Percentiles rank a stretch among this genome's conserved stretches.
These are phyloP conservation scores for Globisporangium yorkense DNA, from an alignment of 352 stramenopile species.

Conservation along the genomic window DNA sequence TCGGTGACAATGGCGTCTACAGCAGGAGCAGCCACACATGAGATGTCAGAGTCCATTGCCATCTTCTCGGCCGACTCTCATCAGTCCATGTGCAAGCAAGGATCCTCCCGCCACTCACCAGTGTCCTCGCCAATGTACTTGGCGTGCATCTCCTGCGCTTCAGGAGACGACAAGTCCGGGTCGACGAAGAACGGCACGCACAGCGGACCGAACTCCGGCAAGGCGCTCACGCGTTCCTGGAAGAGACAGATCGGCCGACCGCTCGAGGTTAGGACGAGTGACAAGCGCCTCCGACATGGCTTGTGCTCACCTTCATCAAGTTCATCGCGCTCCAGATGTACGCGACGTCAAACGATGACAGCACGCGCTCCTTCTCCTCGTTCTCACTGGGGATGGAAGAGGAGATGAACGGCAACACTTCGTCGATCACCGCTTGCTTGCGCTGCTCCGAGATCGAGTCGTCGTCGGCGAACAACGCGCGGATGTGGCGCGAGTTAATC, in stretches of 20 bases:
- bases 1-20: constrained; percentile 47
- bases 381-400: constrained; percentile 22
- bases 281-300: not conserved
- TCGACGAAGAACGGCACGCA: constrained; percentile 66
- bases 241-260: too few relatives aligned
- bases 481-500: constrained; percentile 88
- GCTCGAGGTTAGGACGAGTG: not conserved
- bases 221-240: constrained; percentile 69
- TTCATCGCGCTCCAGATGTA: constrained; percentile 76
- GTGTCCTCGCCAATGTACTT: constrained; percentile 74
- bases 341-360: constrained; percentile 49
- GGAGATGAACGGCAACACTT: constrained; percentile 65
- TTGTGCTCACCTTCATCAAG: constrained; percentile 64
- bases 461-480: constrained; percentile 58
- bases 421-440: constrained; percentile 43
- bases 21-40: not conserved
- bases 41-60: not conserved
- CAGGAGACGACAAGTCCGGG: constrained; percentile 44
- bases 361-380: constrained; percentile 13
- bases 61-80: not conserved
- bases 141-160: constrained; percentile 56
- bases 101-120: constrained; percentile 10
- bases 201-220: constrained; percentile 76
- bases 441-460: constrained; percentile 31
- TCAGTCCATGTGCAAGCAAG: constrained; percentile 2